Evolutionary conservation across 106 monocot genomes (phyloP), one percentile per base, ranked within the genome.

Genomic region (Gastrodia elata): DNA sequence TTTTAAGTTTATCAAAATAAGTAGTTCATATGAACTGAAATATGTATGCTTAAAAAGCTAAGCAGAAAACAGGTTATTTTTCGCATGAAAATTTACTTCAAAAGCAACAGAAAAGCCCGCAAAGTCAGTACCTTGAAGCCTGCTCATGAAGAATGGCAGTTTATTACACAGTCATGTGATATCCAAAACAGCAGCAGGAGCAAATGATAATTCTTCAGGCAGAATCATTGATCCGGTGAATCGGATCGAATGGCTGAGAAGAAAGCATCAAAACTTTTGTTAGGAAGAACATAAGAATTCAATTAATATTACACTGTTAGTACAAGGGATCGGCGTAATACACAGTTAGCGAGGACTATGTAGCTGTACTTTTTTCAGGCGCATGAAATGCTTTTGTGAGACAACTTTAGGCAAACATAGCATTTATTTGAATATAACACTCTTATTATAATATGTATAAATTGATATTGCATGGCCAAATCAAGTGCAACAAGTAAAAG

Each of bases 201-300:
- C 61, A 32, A 61, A 61, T 32, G 10, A 61, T 11, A 32, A 11
- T 61, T 61, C 61, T 33, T 32, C 61, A 32, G 30, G 3, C 61
- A 28, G 61, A 61, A 30, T 61, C 61, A 61, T 32, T 61, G 32
- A 13, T 61, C 61, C 13, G 13, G 61, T 13, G 61, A 28, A 61
- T 61, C 61, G 14, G 61, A 11, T 11, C 61, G 61, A 32, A 61
- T 61, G 28, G 61, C 61, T 61, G 30, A 61, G 61, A 61, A 61
- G 10, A 61, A 61, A 61, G 3, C 30, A 61, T 24, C 30, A 61
- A 61, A 26, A 61, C 32, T 30, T 13, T 1, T 2, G 14, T 28
- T 61, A 61, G 61, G n/a, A n/a, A n/a, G n/a, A n/a, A n/a, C n/a
- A n/a, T n/a, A n/a, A n/a, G n/a, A n/a, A n/a, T n/a, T n/a, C n/a